Conservation (phyloP, 176 grass and related monocot genomes). For the Puccinellia tenuiflora region DNA sequence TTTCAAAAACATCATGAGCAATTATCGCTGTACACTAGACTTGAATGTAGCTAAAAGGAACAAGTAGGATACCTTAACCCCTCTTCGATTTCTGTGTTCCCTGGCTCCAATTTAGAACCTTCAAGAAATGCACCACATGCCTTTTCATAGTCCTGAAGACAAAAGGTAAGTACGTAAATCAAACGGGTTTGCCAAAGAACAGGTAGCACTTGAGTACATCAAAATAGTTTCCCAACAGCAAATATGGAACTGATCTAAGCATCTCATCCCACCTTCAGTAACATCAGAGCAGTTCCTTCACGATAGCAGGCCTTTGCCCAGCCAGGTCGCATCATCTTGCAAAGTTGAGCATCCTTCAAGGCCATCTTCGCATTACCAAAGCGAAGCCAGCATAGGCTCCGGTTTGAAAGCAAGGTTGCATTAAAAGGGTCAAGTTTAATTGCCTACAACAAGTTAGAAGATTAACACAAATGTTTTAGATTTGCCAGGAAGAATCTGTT, state of each 20-base stretch:
- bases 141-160: conserved; percentile 36
- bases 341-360: conserved; percentile 22
- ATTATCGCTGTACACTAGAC: not conserved
- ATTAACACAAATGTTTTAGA: not conserved
- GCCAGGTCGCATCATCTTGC: conserved; percentile 16
- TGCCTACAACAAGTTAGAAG: conserved; percentile 6
- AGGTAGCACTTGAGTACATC: not conserved
- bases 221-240: not conserved
- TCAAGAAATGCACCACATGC: conserved; percentile 31
- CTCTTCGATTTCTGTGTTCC: not conserved
- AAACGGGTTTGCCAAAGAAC: not conserved
- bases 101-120: conserved; percentile 23
- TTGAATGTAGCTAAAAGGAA: not conserved
- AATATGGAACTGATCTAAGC: not conserved
- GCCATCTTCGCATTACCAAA: conserved; percentile 2
- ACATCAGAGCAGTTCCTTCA: conserved; percentile 30
- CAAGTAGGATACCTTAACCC: not conserved
- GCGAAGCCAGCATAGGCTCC: conserved; percentile 29
- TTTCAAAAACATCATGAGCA: not conserved
- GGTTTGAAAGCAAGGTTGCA: conserved; percentile 28
- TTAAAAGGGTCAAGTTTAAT: conserved; percentile 9
- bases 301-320: conserved; percentile 40
- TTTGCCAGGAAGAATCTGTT: not conserved
- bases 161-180: not conserved
- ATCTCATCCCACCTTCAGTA: conserved; percentile 21